Evolutionary conservation across 768 basidiomycete genomes (phyloP), one percentile per base, ranked within the genome.

Genomic region (Gloeostereum incarnatum): DNA sequence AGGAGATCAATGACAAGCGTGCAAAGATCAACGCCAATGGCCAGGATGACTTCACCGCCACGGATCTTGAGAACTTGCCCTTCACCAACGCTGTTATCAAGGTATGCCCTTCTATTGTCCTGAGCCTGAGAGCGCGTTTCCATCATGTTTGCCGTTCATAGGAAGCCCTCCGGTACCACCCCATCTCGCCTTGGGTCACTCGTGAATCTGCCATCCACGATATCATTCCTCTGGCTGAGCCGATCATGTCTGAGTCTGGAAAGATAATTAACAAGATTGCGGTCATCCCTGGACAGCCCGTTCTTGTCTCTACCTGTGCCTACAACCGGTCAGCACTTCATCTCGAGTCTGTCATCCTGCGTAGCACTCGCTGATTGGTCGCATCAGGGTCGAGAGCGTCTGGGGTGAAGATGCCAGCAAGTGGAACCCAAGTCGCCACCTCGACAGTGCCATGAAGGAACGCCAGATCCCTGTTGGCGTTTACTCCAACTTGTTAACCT

Each of bases 1-100:
- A 58, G 35, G 66, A 66, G 40, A 53, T 66, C 29, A 43, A 54
- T 6, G 35, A 37, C 33, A 52, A 50, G 22, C 32, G 32, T 19
- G 10, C 10, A 9, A 34, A 34, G 17, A 9, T 34, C 17, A 34
- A 9, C 17, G 17, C 9, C 9, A 13, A 13, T 17, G 32, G 32
- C 32, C 32, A 34, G 18, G 10, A 13, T 9, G 32, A 34, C 9
- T 34, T 34, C 18, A 34, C 9, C 32, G 17, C 32, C 32, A 34
- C 32, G 9, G 32, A 34, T 17, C 18, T 34, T 13, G 32, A 34
- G 17, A 10, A 10, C 17, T 10, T 34, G 32, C 9, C 9, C 32
- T 34, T 13, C 32, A 10, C 17, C 32, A 34, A 34, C 32, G 32
- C 32, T 10, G 9, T 10, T 17, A 34, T 34, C 32, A 34, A 34